Conservation (phyloP, 176 grass and related monocot genomes). For the Tillandsia leiboldiana region DNA sequence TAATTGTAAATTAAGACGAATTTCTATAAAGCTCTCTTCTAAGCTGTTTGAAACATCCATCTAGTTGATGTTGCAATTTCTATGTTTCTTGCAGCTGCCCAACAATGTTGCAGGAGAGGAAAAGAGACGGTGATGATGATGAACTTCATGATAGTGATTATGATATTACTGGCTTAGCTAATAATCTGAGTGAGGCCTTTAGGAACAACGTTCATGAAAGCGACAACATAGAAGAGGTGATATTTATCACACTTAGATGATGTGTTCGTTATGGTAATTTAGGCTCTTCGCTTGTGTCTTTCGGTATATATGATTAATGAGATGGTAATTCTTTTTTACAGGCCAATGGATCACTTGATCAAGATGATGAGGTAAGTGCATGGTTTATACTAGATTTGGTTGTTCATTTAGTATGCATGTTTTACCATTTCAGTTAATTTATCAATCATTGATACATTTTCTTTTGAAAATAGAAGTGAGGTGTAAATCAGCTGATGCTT, state of each 20-base stretch:
- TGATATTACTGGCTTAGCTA: constrained; percentile 9
- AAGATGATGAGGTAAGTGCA: constrained; percentile 9
- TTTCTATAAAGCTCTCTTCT: neutral
- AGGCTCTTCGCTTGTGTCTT: neutral
- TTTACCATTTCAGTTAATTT: neutral
- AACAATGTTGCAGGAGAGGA: constrained; percentile 19
- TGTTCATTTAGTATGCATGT: neutral
- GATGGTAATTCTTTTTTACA: neutral
- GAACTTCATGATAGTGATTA: constrained; percentile 12
- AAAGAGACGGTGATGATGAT: constrained; percentile 25
- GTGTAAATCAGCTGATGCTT: neutral
- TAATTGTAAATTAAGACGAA: neutral
- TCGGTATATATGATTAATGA: neutral
- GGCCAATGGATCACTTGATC: constrained; percentile 13
- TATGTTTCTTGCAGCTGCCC: constrained; percentile 10
- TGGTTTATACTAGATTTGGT: neutral
- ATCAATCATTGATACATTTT: neutral
- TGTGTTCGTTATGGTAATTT: neutral
- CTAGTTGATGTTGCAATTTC: neutral
- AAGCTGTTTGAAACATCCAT: neutral
- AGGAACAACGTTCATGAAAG: constrained; percentile 3
- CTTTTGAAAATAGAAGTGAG: neutral
- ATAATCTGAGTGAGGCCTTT: constrained; percentile 14
- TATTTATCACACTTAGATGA: neutral
- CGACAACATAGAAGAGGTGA: constrained; percentile 3